A percentile compares a stretch with the other conserved stretches of the same genome.
Evolutionary conservation across 805 yeast species (phyloP).

Genomic region (Jamesozyma gamospora): DNA sequence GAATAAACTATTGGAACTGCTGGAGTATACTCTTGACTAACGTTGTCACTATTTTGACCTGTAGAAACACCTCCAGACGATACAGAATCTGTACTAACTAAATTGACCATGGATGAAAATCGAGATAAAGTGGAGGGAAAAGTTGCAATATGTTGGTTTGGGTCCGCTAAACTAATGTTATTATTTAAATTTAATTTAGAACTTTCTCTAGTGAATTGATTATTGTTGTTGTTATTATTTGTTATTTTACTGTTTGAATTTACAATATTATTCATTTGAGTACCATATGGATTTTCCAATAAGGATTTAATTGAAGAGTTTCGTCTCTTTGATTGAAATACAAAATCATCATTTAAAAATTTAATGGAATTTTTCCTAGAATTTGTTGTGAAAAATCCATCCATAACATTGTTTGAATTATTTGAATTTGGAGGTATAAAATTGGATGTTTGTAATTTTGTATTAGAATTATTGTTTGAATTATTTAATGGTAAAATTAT

Average conservation of each 20-base stretch:
- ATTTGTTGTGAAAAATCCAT: slow-evolving; percentile 3
- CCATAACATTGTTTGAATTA: slow-evolving; percentile 3
- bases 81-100: background rate
- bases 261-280: background rate
- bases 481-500: slow-evolving; percentile 9
- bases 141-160: background rate
- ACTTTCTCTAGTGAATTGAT: background rate
- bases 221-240: background rate
- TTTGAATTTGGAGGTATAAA: background rate
- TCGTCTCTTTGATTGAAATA: slow-evolving; percentile 23
- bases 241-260: background rate
- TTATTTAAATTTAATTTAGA: background rate
- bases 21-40: too few species aligned
- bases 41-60: background rate
- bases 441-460: background rate
- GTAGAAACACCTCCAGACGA: background rate
- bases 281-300: slow-evolving; percentile 2
- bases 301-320: slow-evolving; percentile 22
- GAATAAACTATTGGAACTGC: too few species aligned
- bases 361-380: slow-evolving; percentile 27
- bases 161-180: background rate
- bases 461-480: background rate
- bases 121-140: slow-evolving; percentile 8
- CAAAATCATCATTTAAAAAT: slow-evolving; percentile 25
- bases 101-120: slow-evolving; percentile 4